Evolutionary conservation across 2,329 filamentous ascomycete genomes (phyloP).

Genomic region (Rhynchosporium secalis): DNA sequence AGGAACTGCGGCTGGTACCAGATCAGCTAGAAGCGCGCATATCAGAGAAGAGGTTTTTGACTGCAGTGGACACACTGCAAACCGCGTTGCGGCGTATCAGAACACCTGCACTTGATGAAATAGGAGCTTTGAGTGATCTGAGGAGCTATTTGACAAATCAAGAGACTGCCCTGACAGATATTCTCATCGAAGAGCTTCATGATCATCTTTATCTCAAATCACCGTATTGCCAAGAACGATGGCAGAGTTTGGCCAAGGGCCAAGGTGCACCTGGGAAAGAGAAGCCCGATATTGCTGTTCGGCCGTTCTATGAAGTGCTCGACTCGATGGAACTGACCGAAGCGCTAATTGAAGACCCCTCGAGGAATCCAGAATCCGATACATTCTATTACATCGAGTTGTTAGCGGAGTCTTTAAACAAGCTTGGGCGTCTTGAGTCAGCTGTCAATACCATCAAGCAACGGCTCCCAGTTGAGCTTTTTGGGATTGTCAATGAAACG

Average conservation of each 20-base stretch:
- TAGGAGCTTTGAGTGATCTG: slow-evolving; percentile 84
- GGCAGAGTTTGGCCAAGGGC: slow-evolving; percentile 77
- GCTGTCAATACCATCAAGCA: slow-evolving; percentile 92
- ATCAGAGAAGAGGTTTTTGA: slow-evolving; percentile 92
- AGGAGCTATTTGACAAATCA: slow-evolving; percentile 89
- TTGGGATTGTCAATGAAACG: slow-evolving; percentile 90
- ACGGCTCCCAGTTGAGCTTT: slow-evolving; percentile 88
- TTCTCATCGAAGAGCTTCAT: slow-evolving; percentile 94
- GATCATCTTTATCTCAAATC: slow-evolving; percentile 97
- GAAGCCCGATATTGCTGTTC: slow-evolving; percentile 46
- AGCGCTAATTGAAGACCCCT: slow-evolving; percentile 77
- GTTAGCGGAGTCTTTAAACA: slow-evolving; percentile 85
- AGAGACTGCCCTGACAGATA: slow-evolving; percentile 88
- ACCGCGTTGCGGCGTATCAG: slow-evolving; percentile 81
- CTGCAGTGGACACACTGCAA: slow-evolving; percentile 88
- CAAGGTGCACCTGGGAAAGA: slow-evolving; percentile 51
- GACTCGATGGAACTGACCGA: slow-evolving; percentile 61
- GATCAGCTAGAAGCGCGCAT: slow-evolving; percentile 93
- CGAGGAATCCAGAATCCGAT: slow-evolving; percentile 91
- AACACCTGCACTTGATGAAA: slow-evolving; percentile 85
- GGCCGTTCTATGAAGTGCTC: slow-evolving; percentile 59
- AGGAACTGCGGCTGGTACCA: slow-evolving; percentile 84
- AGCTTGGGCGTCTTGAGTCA: slow-evolving; percentile 79
- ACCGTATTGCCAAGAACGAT: slow-evolving; percentile 93
- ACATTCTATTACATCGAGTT: slow-evolving; percentile 92